Evolutionary conservation across 1,139 yeast genomes (phyloP).

Genomic region (Saccharomycopsis hybrid): DNA sequence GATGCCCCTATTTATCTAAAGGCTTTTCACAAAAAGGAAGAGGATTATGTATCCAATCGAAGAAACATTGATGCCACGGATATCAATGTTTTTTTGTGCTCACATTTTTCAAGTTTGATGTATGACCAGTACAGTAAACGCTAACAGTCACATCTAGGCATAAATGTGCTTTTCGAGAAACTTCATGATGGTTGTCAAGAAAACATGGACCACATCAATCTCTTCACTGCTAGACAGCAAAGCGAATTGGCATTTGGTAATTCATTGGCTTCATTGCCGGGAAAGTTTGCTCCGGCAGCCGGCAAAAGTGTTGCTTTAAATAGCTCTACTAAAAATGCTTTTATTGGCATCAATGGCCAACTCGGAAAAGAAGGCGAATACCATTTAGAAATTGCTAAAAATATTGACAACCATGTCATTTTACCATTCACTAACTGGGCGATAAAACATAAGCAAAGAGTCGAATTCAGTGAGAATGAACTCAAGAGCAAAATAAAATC

Average conservation of each 20-base stretch:
- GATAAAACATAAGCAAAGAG: slow-evolving; percentile 61
- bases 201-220: slow-evolving; percentile 58
- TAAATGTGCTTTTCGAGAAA: slow-evolving; percentile 55
- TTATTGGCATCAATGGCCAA: slow-evolving; percentile 50
- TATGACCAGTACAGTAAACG: too few relatives aligned
- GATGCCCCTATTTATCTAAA: too few relatives aligned
- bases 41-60: too few relatives aligned
- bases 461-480: slow-evolving; percentile 54
- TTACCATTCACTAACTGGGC: slow-evolving; percentile 77
- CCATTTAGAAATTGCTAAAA: slow-evolving; percentile 61
- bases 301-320: slow-evolving; percentile 34
- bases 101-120: too few relatives aligned
- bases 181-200: slow-evolving; percentile 68
- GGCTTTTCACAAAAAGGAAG: too few relatives aligned
- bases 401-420: slow-evolving; percentile 55
- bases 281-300: slow-evolving; percentile 33
- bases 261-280: slow-evolving; percentile 40
- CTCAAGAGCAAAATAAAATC: slow-evolving; percentile 45
- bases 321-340: slow-evolving; percentile 49
- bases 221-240: slow-evolving; percentile 69
- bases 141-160: slow-evolving; percentile 35
- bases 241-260: slow-evolving; percentile 65
- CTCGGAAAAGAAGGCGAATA: slow-evolving; percentile 61
- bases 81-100: too few relatives aligned
- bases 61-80: too few relatives aligned